phyloP scores from a whole-genome alignment of 345 rosid species.

The Linum trigynum region DNA sequence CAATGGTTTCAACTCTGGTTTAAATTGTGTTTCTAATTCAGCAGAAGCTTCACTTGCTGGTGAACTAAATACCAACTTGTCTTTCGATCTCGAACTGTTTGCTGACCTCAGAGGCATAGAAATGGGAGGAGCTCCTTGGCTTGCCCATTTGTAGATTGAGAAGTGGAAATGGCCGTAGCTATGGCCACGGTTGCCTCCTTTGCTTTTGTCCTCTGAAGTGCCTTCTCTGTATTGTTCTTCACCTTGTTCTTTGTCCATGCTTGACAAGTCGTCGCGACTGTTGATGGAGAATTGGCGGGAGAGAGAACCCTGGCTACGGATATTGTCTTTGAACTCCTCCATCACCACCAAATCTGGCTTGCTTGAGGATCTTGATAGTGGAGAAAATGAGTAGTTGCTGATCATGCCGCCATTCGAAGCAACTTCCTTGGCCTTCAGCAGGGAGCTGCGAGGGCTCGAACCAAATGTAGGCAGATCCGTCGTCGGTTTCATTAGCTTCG shows the following conservation, averaged over 20 bases:
- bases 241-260: slow-evolving; percentile 14
- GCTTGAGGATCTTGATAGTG: slow-evolving; percentile 43
- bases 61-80: slow-evolving; percentile 15
- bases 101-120: slow-evolving; percentile 33
- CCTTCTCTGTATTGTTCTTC: slow-evolving; percentile 16
- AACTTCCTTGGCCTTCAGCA: slow-evolving; percentile 30
- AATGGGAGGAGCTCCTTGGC: slow-evolving; percentile 58
- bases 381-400: slow-evolving; percentile 24
- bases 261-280: slow-evolving; percentile 14
- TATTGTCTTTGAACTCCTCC: slow-evolving; percentile 20
- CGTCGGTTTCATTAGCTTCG: slow-evolving; percentile 35
- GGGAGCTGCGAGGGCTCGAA: slow-evolving; percentile 26
- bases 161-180: slow-evolving; percentile 47
- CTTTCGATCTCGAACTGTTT: slow-evolving; percentile 30
- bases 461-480: slow-evolving; percentile 51
- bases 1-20: slow-evolving; percentile 29
- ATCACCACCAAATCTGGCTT: slow-evolving; percentile 18
- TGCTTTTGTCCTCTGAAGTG: slow-evolving; percentile 20
- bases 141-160: slow-evolving; percentile 91
- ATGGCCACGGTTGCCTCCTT: slow-evolving; percentile 14
- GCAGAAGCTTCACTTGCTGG: slow-evolving; percentile 11
- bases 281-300: slow-evolving; percentile 21
- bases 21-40: slow-evolving; percentile 16
- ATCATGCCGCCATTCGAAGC: slow-evolving; percentile 15
- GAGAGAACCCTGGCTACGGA: slow-evolving; percentile 25